Base-by-base conservation (phyloP, 352 stramenopile species). In the Phytophthora litchii region DNA sequence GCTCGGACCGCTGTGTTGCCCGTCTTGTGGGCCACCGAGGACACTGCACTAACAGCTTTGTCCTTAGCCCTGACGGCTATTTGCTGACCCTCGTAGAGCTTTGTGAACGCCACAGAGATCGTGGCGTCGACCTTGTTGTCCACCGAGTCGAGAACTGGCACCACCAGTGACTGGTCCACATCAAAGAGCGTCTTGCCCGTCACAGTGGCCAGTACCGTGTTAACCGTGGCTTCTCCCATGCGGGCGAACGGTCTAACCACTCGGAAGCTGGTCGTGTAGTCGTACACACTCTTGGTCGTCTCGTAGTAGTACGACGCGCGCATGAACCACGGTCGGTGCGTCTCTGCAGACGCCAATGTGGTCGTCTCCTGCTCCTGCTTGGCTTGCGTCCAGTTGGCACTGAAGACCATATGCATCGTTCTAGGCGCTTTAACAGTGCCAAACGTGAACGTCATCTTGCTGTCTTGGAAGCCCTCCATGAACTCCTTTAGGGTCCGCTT, bases 191-290 rank as follows among this genome's bases (percentile, higher is more conserved):
- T 80, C 66, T 89, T 89, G 60, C 75, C 76, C 37, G 62, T 72
- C 17, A 92, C 65, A 19, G 77, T 85, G 8, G 76, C 46, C 36
- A 92, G 53, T 43, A 92, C 73, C 20, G 71, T 70, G 61, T 92
- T 90, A 20, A 80, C 75, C 16, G 72, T 91, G 9, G 67, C 75
- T 69, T 92, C 80, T 44, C 80, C 79, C 36, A 91, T 67, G 9
- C 77, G 80, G 11, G 83, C 83, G 32, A 92, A 72, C 14, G 63
- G 63, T 36, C 72, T 72, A n/a, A 92, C 74, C 40, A 86, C 68
- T 21, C 73, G 67, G 64, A 92, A 92, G 67, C 83, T 91, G 35
- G 83, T 92, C 40, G 83, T 83, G 72, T 92, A 92, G 69, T 82
- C 74, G 70, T 92, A 92, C 62, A 92, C 76, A 21, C 65, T 79